These are phyloP conservation scores for Pythium oligandrum DNA, from an alignment of 352 stramenopile species.

Conservation along the genomic window DNA sequence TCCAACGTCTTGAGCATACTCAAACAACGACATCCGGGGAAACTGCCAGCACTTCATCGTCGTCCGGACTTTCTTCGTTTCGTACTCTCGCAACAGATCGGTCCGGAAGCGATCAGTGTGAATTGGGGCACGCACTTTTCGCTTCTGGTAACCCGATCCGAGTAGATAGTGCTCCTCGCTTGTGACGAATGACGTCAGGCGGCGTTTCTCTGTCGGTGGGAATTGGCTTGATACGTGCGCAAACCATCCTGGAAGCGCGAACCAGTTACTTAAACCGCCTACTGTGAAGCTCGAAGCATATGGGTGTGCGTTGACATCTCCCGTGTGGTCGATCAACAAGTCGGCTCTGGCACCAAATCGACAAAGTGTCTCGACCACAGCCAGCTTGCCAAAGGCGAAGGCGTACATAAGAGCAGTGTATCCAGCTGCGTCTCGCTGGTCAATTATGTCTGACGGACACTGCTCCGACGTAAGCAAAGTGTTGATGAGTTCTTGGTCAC, in stretches of 20 bases:
- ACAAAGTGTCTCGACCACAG: conserved; percentile 23
- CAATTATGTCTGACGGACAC: conserved; percentile 5
- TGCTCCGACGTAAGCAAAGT: not conserved
- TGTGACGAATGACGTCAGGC: conserved; percentile 17
- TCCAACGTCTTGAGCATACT: conserved; percentile 22
- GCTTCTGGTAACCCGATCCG: conserved; percentile 38
- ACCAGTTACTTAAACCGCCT: conserved; percentile 38
- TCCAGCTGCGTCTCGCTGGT: conserved; percentile 30
- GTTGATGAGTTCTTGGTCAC: conserved; percentile 28
- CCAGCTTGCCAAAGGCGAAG: conserved; percentile 41
- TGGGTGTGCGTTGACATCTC: conserved; percentile 34
- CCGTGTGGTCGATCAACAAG: conserved; percentile 36
- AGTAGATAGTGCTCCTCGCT: conserved; percentile 33
- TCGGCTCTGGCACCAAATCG: conserved; percentile 28
- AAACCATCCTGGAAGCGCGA: conserved; percentile 60
- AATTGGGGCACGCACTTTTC: conserved; percentile 13
- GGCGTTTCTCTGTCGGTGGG: conserved; percentile 19
- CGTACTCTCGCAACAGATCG: not conserved
- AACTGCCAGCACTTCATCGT: conserved; percentile 22
- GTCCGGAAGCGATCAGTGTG: no score
- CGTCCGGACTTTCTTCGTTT: conserved; percentile 5
- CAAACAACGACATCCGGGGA: conserved; percentile 16
- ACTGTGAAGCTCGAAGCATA: conserved; percentile 48
- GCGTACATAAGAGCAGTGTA: conserved; percentile 56
- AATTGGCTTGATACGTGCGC: conserved; percentile 25